phyloP scores from a whole-genome alignment of 352 stramenopile species.

The Phytopythium kandeliae region DNA sequence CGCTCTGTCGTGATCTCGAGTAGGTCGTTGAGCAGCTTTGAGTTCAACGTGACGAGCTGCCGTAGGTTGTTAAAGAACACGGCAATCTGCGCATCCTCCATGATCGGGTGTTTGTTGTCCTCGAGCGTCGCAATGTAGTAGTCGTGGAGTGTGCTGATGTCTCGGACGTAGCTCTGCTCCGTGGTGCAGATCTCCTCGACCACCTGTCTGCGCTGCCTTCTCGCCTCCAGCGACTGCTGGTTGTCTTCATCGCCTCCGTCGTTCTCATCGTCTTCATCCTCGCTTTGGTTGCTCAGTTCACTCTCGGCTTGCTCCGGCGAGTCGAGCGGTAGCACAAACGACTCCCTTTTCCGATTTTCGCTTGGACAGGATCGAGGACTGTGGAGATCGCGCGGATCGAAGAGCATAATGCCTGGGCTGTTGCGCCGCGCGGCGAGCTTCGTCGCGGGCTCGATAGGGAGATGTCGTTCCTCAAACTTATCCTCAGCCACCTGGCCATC shows the following conservation, averaged over 20 bases:
- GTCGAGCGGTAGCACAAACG: constrained; percentile 17
- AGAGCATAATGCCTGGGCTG: constrained; percentile 32
- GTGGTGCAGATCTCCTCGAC: constrained; percentile 80
- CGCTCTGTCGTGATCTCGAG: constrained; percentile 43
- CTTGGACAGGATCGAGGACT: neutral
- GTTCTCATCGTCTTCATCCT: constrained; percentile 17
- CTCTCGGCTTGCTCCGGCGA: constrained; percentile 15
- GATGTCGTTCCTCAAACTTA: constrained; percentile 3
- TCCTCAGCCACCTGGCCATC: neutral
- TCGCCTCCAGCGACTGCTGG: constrained; percentile 10
- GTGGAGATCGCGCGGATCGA: constrained; percentile 42
- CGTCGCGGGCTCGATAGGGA: constrained; percentile 5
- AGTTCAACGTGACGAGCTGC: constrained; percentile 83
- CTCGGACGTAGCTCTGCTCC: constrained; percentile 69
- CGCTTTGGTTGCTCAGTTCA: constrained; percentile 14
- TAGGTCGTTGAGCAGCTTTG: constrained; percentile 72
- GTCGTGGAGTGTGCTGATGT: constrained; percentile 72
- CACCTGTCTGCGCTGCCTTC: constrained; percentile 38
- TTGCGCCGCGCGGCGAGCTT: constrained; percentile 13
- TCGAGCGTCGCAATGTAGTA: constrained; percentile 79
- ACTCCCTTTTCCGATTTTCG: constrained; percentile 11
- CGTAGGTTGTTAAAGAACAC: constrained; percentile 85
- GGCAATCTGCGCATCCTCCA: constrained; percentile 79
- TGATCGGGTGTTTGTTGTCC: constrained; percentile 71
- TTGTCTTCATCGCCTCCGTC: constrained; percentile 20